Percentiles rank a stretch among this genome's conserved stretches.
These are phyloP conservation scores for Salix brachista DNA, from an alignment of 345 rosid species.

Conservation along the genomic window DNA sequence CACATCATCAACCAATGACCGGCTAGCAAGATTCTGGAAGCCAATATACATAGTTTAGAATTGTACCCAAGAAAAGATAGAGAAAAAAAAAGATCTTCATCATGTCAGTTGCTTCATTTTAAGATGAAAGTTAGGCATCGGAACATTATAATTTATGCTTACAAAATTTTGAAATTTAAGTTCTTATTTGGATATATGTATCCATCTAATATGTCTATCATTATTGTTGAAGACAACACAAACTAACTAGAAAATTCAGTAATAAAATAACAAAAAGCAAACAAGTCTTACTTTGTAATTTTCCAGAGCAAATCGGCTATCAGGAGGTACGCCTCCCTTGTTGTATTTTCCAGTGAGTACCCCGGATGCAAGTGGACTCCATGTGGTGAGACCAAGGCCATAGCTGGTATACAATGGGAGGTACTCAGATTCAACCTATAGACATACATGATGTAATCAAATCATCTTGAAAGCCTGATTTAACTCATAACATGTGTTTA, in stretches of 20 bases:
- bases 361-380: constrained; percentile 99
- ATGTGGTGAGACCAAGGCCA: constrained; percentile 92
- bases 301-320: constrained; percentile 92
- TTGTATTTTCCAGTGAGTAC: constrained; percentile 95
- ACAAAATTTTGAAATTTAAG: neutral
- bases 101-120: neutral
- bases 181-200: neutral
- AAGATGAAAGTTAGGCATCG: neutral
- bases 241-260: neutral
- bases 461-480: too few relatives aligned
- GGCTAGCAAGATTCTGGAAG: constrained; percentile 78
- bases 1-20: constrained; percentile 87
- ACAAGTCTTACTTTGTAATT: constrained; percentile 62
- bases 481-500: too few relatives aligned
- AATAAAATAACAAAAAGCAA: neutral
- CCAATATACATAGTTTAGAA: constrained; percentile 7
- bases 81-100: neutral
- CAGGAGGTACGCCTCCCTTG: constrained; percentile 81
- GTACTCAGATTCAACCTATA: constrained; percentile 89
- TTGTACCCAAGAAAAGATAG: neutral
- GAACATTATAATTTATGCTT: neutral
- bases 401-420: constrained; percentile 75
- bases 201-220: neutral
- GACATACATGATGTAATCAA: neutral
- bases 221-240: neutral